Evolutionary conservation across 805 yeast species (phyloP), one percentile per base, ranked within the genome.

Genomic region (Wickerhamiella alocasiicola): DNA sequence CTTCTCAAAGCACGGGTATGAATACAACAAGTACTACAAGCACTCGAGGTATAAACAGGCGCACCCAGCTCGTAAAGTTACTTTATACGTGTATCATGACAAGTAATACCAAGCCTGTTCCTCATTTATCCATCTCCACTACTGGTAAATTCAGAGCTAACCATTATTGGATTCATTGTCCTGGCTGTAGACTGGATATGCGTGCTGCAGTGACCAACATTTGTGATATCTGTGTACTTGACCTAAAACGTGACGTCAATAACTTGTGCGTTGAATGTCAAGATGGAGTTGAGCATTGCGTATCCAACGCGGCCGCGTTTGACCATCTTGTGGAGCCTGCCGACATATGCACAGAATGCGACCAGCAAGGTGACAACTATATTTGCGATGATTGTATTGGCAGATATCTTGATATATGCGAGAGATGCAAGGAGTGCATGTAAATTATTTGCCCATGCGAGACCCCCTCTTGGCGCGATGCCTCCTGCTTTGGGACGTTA

Each of bases 341-440:
- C 15, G 35, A 31, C 6, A 31, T 7, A 6, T 31, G 35, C 25
- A 12, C 5, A 9, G 35, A 31, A 15, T 29, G 31, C 19, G 31
- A 29, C 18, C 15, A 11, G 25, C 35, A 19, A 4, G 35, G 12
- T 17, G 25, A 19, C 6, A 19, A 11, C 5, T 26, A 28, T 21
- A 20, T 36, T 25, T 36, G 31, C 39, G 39, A 24, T 19, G 25
- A 17, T 9, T 35, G 30, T 17, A 35, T 25, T 9, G 11, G 15
- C 9, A 26, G 17, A 24, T 27, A 35, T 16, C 23, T 25, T 12
- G 12, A 6, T 26, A 16, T 36, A 6, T 32, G 36, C 36, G 3
- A 5, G n/a, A 32, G 13, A 7, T 32, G 36, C 26, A 32, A 20
- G 20, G 36, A 32, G 36, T 32, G 36, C 36, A 11, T 32, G 26